A percentile compares a stretch with the other conserved stretches of the same genome.
Evolutionary conservation across 441 rosid genomes (phyloP).

Genomic region (Brassica hybrid): DNA sequence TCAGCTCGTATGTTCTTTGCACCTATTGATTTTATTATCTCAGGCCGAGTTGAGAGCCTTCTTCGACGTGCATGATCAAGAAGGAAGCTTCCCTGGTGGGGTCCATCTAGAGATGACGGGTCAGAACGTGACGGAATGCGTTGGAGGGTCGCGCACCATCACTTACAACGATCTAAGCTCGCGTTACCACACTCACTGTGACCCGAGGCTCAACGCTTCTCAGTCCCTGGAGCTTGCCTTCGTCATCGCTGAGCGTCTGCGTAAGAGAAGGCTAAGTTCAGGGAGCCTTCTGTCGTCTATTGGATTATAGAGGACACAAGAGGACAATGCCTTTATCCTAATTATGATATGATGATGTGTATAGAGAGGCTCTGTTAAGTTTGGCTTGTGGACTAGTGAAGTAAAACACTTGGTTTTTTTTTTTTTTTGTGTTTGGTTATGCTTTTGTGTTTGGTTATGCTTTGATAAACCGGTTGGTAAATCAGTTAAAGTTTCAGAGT

Average conservation of each 20-base stretch:
- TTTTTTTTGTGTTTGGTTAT: too few species aligned
- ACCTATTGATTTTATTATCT: neutral
- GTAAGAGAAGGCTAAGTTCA: constrained; percentile 78
- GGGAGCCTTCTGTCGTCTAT: constrained; percentile 31
- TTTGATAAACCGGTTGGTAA: constrained; percentile 10
- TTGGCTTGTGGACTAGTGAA: too few species aligned
- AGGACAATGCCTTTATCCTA: neutral
- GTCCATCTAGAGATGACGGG: constrained; percentile 96
- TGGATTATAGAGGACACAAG: constrained; percentile 27
- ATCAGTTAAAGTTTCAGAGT: neutral
- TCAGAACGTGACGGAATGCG: constrained; percentile 94
- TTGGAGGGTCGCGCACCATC: constrained; percentile 86
- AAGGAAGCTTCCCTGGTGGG: constrained; percentile 92
- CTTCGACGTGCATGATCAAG: constrained; percentile 98
- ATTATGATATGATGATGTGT: too few species aligned
- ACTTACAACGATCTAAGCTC: constrained; percentile 89
- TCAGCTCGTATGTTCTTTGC: neutral
- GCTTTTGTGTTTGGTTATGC: too few species aligned
- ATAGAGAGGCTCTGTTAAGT: neutral
- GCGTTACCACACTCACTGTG: constrained; percentile 93
- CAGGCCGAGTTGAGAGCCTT: constrained; percentile 97
- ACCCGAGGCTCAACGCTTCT: constrained; percentile 93
- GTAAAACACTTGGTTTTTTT: neutral
- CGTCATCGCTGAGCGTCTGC: constrained; percentile 90
- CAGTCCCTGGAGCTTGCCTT: constrained; percentile 95